Conservation (phyloP, 1,284 basidiomycete species). For the Stereum hirsutum region DNA sequence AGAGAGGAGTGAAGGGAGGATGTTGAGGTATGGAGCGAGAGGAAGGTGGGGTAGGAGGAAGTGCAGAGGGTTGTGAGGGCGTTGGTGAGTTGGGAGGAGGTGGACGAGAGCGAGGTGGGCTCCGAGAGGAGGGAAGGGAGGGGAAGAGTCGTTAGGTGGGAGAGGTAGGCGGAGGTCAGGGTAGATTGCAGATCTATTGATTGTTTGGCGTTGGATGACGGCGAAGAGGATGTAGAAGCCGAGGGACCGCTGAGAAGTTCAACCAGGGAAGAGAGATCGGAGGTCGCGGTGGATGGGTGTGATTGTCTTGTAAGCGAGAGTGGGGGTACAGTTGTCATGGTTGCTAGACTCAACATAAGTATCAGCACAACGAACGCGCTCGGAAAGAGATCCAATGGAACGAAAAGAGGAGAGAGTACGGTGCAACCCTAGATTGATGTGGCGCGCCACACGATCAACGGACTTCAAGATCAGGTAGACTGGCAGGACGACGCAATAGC, state of each 20-base stretch:
- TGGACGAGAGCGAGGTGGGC: conserved; percentile 67
- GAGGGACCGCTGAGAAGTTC: background rate
- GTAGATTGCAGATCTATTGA: background rate
- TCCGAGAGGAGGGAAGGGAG: conserved; percentile 61
- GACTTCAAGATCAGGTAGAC: too few relatives aligned
- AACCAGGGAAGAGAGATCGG: background rate
- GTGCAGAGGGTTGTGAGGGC: conserved; percentile 84
- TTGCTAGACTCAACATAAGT: too few relatives aligned
- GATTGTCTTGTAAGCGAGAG: too few relatives aligned
- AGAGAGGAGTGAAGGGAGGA: conserved; percentile 61
- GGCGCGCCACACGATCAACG: too few relatives aligned
- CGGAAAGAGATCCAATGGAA: too few relatives aligned
- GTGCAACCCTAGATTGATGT: too few relatives aligned
- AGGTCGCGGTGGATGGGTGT: too few relatives aligned
- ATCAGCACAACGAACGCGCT: too few relatives aligned
- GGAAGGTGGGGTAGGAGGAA: conserved; percentile 82
- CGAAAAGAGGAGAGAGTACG: too few relatives aligned
- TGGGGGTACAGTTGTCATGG: too few relatives aligned
- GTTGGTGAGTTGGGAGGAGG: conserved; percentile 75
- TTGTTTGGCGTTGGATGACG: too few relatives aligned
- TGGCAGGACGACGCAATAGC: too few relatives aligned
- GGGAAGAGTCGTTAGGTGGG: conserved; percentile 31
- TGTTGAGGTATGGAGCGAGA: conserved; percentile 71
- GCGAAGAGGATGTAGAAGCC: background rate
- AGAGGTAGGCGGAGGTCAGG: background rate